These are phyloP conservation scores for Papiliotrema terrestris DNA, from an alignment of 1,284 basidiomycete species.

Conservation along the genomic window DNA sequence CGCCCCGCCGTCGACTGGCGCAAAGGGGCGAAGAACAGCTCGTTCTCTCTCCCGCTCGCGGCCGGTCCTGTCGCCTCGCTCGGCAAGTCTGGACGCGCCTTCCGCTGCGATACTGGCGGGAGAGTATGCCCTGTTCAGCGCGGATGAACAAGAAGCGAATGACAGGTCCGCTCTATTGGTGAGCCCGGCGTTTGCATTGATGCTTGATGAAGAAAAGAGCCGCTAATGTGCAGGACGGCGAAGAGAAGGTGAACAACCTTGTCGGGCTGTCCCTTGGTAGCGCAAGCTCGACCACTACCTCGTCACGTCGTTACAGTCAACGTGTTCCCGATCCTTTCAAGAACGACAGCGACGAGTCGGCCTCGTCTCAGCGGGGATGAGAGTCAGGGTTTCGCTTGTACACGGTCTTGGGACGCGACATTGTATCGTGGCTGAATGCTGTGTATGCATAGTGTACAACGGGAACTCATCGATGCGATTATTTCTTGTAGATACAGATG, in stretches of 20 bases:
- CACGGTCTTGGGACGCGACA: not conserved
- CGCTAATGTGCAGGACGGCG: not conserved
- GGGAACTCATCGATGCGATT: conserved; percentile 2
- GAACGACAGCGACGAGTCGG: not conserved
- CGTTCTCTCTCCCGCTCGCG: not conserved
- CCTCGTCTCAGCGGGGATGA: not conserved
- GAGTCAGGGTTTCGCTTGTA: not conserved
- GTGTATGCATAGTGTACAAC: too few species aligned
- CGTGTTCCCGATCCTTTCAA: not conserved
- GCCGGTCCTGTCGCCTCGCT: not conserved
- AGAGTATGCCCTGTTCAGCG: conserved; percentile 1
- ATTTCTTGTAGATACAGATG: conserved; percentile 47
- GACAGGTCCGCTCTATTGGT: conserved; percentile 1
- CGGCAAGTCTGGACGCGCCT: too few species aligned
- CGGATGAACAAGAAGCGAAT: not conserved
- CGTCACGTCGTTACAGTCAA: not conserved
- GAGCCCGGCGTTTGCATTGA: not conserved
- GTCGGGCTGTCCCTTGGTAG: not conserved
- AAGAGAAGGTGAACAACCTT: not conserved
- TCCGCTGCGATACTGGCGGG: not conserved
- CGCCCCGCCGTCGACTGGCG: conserved; percentile 1
- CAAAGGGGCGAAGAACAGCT: not conserved
- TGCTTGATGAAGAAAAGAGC: not conserved
- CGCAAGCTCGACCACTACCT: not conserved
- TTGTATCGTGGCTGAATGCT: too few species aligned